Percentiles rank a stretch among this genome's conserved stretches.
phyloP scores from a whole-genome alignment of 176 grass and related monocot genomes.

The Paspalum notatum region DNA sequence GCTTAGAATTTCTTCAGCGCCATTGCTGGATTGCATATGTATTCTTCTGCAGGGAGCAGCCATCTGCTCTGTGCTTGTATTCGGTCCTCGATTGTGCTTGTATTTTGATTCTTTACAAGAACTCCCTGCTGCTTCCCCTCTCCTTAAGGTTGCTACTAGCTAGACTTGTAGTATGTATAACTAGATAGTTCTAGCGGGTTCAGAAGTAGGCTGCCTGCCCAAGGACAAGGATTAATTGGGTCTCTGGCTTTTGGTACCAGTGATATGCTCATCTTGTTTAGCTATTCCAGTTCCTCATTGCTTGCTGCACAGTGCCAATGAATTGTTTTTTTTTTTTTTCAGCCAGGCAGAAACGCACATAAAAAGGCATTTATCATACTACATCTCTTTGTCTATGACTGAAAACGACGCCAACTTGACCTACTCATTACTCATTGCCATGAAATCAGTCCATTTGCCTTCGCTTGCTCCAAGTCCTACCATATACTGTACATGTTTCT shows the following conservation, averaged over 20 bases:
- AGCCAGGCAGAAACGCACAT: too few relatives aligned
- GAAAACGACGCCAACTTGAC: not conserved
- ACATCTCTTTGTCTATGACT: not conserved
- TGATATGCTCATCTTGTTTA: not conserved
- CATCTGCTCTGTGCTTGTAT: too few relatives aligned
- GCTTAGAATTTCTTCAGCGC: too few relatives aligned
- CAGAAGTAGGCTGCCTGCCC: not conserved
- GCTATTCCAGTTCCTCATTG: not conserved
- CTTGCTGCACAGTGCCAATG: not conserved
- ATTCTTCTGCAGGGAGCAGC: too few relatives aligned
- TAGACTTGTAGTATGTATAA: not conserved
- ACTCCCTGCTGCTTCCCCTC: too few relatives aligned
- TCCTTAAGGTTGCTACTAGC: too few relatives aligned
- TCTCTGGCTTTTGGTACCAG: not conserved
- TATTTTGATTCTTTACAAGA: too few relatives aligned
- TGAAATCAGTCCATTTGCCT: not conserved
- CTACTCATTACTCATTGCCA: constrained; percentile 2
- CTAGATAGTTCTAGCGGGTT: not conserved
- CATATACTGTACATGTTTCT: not conserved
- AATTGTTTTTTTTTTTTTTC: not conserved
- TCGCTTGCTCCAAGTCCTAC: not conserved
- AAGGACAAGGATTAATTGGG: not conserved
- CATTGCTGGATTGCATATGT: too few relatives aligned
- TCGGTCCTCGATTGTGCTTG: too few relatives aligned
- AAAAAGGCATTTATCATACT: too few relatives aligned